phyloP scores from a whole-genome alignment of 1,284 basidiomycete species.

The Violaceomyces palustris region DNA sequence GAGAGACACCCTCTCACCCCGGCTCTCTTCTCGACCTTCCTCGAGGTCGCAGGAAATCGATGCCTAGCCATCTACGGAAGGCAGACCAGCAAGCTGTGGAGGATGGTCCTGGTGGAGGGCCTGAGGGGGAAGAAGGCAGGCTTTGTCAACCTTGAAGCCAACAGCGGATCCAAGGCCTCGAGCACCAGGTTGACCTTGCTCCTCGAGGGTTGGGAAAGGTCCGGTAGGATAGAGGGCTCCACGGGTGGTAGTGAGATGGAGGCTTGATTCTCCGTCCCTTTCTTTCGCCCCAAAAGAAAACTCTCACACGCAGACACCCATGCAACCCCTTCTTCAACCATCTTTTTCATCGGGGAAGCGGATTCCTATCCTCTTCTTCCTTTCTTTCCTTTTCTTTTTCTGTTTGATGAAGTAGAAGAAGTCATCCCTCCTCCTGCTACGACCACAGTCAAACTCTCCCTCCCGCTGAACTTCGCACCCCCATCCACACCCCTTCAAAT shows the following conservation, averaged over 20 bases:
- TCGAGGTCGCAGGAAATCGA: slow-evolving; percentile 41
- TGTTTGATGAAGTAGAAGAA: no score
- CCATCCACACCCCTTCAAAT: no score
- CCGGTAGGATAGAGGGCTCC: slow-evolving; percentile 10
- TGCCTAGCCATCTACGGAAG: slow-evolving; percentile 28
- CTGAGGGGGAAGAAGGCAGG: slow-evolving; percentile 23
- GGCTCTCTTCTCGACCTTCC: slow-evolving; percentile 38
- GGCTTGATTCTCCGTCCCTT: no score
- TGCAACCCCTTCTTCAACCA: no score
- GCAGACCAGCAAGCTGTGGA: slow-evolving; percentile 40
- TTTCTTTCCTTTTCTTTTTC: no score
- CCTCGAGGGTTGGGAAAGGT: slow-evolving; percentile 51
- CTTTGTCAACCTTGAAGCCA: slow-evolving; percentile 10
- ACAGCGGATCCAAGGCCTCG: slow-evolving; percentile 36
- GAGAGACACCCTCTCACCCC: slow-evolving; percentile 38
- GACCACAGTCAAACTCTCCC: no score
- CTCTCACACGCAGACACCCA: no score
- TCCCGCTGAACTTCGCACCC: no score
- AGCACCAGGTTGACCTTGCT: slow-evolving; percentile 43
- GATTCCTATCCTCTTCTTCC: background rate
- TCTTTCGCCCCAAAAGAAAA: background rate
- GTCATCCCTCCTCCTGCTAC: no score
- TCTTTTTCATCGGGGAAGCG: no score
- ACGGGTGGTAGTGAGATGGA: slow-evolving; percentile 29
- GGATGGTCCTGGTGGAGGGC: slow-evolving; percentile 35